Evolutionary conservation across 1,284 basidiomycete genomes (phyloP), one percentile per base, ranked within the genome.

Genomic region (Cutaneotrichosporon cutaneum): DNA sequence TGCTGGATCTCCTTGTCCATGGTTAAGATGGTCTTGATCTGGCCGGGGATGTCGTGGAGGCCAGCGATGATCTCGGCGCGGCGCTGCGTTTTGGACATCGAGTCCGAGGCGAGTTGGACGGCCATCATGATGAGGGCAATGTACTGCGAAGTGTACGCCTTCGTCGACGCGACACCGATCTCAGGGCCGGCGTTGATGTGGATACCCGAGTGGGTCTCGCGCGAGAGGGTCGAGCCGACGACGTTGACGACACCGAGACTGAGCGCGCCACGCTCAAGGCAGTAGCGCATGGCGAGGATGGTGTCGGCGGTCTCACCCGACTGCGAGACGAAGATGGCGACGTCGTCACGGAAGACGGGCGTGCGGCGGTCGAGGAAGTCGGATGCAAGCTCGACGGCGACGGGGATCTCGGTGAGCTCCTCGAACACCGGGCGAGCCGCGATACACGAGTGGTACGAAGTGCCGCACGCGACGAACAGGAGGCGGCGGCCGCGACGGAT

Each of bases 141-240:
- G 84, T 98, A 99, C 82, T 99, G 95, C 56, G 94, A 98, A 3
- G 95, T 99, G 83, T 99, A 99, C 3, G 96, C 96, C 88, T 99
- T 99, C 68, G 96, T 99, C n/a, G 94, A 98, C 7, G 96, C 96
- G 66, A 99, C 96, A 85, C 96, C 95, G 67, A 99, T 95, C 83
- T 99, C 95, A 65, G 95, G 95, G 50, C 95, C 95, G 72, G 96
- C 95, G 77, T 99, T 99, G 83, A 99, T 99, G 83, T 99, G 95
- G 61, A 99, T 89, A 90, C 96, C 96, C 72, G 94, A 97, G 84
- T 99, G 96, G 18, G 94, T 95, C 82, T 98, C 94, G 72, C 95
- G 90, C 60, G 95, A 99, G 75, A 99, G 88, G 21, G 95, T 98
- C 48, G 94, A 97, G 36, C 96, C 94, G 76, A 99, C 96, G 44